Evolutionary conservation across 495 filamentous ascomycete genomes (phyloP).

Genomic region (Penicillium desertorum): DNA sequence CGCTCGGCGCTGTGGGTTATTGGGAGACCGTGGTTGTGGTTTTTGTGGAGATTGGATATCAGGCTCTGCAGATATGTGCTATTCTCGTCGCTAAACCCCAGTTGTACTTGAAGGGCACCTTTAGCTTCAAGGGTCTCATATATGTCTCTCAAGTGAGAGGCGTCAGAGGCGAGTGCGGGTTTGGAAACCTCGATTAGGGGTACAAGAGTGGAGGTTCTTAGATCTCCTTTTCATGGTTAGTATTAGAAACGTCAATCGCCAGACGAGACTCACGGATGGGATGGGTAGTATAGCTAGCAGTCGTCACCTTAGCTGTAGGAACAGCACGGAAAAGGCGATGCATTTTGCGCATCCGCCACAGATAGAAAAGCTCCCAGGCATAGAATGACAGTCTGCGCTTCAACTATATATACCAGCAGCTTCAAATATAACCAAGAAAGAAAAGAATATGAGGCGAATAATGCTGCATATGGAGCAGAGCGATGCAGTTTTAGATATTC

Average conservation of each 20-base stretch:
- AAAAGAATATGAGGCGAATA: not conserved
- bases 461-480: not conserved
- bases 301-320: not conserved
- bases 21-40: conserved; percentile 32
- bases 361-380: not conserved
- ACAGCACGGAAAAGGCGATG: not conserved
- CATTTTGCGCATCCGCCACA: not conserved
- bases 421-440: not conserved
- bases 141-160: not conserved
- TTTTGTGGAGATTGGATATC: conserved; percentile 27
- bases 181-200: not conserved
- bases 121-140: not conserved
- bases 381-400: not conserved
- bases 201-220: not conserved
- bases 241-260: not conserved
- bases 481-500: not conserved
- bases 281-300: not conserved
- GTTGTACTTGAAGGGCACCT: conserved; percentile 31
- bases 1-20: conserved; percentile 37
- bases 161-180: not conserved
- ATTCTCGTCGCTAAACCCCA: conserved; percentile 26
- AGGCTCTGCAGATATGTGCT: conserved; percentile 33
- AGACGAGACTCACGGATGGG: not conserved
- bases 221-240: not conserved
- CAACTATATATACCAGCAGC: not conserved